phyloP scores from a whole-genome alignment of 805 yeast species.

The Ogataea methylovora region DNA sequence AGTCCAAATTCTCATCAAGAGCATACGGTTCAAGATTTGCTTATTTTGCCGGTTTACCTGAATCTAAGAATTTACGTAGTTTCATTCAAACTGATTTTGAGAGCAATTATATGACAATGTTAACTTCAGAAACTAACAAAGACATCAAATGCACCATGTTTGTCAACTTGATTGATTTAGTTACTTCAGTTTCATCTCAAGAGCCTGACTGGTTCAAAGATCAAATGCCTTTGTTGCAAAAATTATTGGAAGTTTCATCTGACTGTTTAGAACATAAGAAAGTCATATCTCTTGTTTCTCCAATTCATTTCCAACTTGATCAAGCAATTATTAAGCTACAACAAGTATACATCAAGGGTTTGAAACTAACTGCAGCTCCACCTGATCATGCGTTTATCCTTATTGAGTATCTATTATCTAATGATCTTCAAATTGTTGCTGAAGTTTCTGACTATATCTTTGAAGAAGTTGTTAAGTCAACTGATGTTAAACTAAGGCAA shows the following conservation, averaged over 20 bases:
- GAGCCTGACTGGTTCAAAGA: slow-evolving; percentile 47
- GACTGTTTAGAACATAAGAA: slow-evolving; percentile 35
- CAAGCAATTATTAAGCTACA: slow-evolving; percentile 65
- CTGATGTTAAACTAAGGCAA: slow-evolving; percentile 39
- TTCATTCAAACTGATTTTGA: slow-evolving; percentile 46
- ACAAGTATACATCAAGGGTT: slow-evolving; percentile 29
- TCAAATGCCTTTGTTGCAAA: slow-evolving; percentile 38
- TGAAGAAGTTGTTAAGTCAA: slow-evolving; percentile 42
- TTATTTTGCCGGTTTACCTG: slow-evolving; percentile 49
- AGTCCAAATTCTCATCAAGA: slow-evolving; percentile 57
- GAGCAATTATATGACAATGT: slow-evolving; percentile 37
- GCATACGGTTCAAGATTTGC: slow-evolving; percentile 60
- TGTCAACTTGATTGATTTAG: slow-evolving; percentile 65
- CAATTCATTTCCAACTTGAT: slow-evolving; percentile 61
- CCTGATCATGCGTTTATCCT: slow-evolving; percentile 12
- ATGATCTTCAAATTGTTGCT: slow-evolving; percentile 38
- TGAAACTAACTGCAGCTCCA: slow-evolving; percentile 10
- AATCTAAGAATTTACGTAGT: slow-evolving; percentile 49
- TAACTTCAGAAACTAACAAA: slow-evolving; percentile 36
- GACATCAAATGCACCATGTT: slow-evolving; percentile 56
- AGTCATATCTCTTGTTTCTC: slow-evolving; percentile 41
- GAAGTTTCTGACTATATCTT: slow-evolving; percentile 52
- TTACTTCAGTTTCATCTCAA: slow-evolving; percentile 40
- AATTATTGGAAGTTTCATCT: slow-evolving; percentile 34
- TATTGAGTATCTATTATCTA: slow-evolving; percentile 35